Evolutionary conservation across 495 filamentous ascomycete species (phyloP).

Genomic region (Astrocystis sublimbata): DNA sequence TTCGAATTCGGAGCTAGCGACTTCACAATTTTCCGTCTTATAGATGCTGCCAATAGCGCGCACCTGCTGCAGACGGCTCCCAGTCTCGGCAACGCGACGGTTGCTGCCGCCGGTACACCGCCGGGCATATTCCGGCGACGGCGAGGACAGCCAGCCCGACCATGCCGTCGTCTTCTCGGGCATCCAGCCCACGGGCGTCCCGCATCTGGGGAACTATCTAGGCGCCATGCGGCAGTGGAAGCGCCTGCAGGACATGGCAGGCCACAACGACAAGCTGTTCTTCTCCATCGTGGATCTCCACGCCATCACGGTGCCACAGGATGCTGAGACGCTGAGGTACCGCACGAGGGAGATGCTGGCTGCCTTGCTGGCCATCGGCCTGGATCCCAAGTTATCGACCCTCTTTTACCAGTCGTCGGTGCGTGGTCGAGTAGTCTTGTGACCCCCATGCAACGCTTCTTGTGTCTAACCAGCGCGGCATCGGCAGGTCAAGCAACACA

Average conservation of each 20-base stretch:
- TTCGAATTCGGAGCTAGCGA: background rate
- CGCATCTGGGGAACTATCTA: constrained; percentile 96
- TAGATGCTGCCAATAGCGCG: constrained; percentile 31
- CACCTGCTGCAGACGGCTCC: constrained; percentile 25
- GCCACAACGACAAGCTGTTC: constrained; percentile 59
- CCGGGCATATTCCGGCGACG: background rate
- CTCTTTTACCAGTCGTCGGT: constrained; percentile 83
- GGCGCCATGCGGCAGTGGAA: constrained; percentile 90
- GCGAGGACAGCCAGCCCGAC: constrained; percentile 10
- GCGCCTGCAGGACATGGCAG: constrained; percentile 65
- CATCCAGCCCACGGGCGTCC: constrained; percentile 93
- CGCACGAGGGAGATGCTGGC: constrained; percentile 75
- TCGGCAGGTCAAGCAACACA: constrained; percentile 70
- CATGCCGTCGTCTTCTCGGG: constrained; percentile 77
- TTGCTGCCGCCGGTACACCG: background rate
- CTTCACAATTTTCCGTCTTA: background rate
- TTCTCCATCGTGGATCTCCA: constrained; percentile 92
- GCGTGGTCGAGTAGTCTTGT: constrained; percentile 11
- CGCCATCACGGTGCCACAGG: constrained; percentile 79
- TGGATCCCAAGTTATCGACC: constrained; percentile 71
- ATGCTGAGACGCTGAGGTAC: constrained; percentile 55
- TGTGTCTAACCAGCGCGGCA: constrained; percentile 7
- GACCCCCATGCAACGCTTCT: background rate
- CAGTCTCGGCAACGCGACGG: constrained; percentile 18
- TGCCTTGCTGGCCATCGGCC: constrained; percentile 76